These are phyloP conservation scores for Sugiyamaella castrensis DNA, from an alignment of 1,139 yeast genomes.

Conservation along the genomic window DNA sequence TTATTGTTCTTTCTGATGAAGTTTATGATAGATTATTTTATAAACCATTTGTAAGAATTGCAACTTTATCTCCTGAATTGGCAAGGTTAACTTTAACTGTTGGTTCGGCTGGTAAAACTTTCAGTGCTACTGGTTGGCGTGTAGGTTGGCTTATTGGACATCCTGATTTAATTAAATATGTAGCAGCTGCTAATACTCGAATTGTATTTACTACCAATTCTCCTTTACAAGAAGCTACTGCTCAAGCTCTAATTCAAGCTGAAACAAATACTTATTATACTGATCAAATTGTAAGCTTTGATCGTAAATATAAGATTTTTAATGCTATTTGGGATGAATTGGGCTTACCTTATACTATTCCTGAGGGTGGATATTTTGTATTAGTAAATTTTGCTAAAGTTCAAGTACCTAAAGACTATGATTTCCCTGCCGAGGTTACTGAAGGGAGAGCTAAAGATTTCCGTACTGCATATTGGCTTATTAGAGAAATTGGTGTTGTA, in stretches of 20 bases:
- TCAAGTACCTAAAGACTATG: constrained; percentile 68
- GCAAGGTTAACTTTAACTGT: constrained; percentile 79
- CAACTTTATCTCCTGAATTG: constrained; percentile 75
- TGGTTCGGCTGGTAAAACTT: constrained; percentile 96
- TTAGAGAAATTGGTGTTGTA: constrained; percentile 88
- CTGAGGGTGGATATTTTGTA: constrained; percentile 92
- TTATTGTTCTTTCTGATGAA: constrained; percentile 83
- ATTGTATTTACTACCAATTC: constrained; percentile 87
- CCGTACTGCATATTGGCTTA: constrained; percentile 86
- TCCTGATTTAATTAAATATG: constrained; percentile 74
- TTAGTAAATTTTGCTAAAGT: constrained; percentile 83
- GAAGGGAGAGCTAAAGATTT: constrained; percentile 74
- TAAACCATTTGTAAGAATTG: constrained; percentile 74
- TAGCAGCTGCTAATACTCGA: constrained; percentile 87
- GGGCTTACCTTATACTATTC: constrained; percentile 79
- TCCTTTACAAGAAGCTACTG: constrained; percentile 92
- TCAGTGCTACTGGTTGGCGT: constrained; percentile 99
- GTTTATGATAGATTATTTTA: constrained; percentile 90
- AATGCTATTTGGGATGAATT: constrained; percentile 78
- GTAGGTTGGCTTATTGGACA: constrained; percentile 94
- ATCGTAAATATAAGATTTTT: constrained; percentile 66
- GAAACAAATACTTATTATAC: constrained; percentile 62
- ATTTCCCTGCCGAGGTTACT: constrained; percentile 65
- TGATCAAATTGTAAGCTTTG: constrained; percentile 62
- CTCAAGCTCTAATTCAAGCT: constrained; percentile 69